phyloP scores from a whole-genome alignment of 2,329 filamentous ascomycete species.

The Neofusicoccum parvum region DNA sequence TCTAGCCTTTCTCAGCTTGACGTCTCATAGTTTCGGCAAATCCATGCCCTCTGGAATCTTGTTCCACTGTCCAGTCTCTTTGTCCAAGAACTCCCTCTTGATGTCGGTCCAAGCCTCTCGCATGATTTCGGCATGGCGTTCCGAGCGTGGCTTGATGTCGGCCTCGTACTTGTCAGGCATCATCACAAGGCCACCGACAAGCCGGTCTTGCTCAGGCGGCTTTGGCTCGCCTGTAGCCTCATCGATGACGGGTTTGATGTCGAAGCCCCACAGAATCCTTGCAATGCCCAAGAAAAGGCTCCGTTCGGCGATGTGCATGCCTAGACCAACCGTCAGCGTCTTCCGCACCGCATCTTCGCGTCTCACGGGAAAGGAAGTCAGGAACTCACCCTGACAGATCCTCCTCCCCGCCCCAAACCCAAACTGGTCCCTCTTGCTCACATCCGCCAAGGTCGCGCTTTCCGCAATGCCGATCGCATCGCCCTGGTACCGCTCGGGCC shows the following conservation, averaged over 20 bases:
- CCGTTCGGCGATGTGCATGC: constrained; percentile 23
- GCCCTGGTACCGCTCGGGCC: constrained; percentile 26
- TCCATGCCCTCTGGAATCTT: constrained; percentile 27
- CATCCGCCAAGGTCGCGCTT: constrained; percentile 38
- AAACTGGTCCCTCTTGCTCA: constrained; percentile 49
- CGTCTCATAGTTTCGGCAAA: not conserved
- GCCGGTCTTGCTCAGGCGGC: constrained; percentile 21
- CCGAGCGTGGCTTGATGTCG: constrained; percentile 25
- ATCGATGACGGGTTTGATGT: constrained; percentile 7
- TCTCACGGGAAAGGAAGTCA: not conserved
- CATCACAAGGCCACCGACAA: constrained; percentile 28
- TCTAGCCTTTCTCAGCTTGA: not conserved
- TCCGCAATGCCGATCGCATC: constrained; percentile 35
- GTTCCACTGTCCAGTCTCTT: constrained; percentile 27
- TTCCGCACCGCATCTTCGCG: not conserved
- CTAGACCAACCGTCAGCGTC: not conserved
- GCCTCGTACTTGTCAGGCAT: constrained; percentile 27
- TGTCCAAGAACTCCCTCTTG: constrained; percentile 19
- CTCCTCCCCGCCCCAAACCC: constrained; percentile 55
- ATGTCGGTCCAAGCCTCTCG: constrained; percentile 27
- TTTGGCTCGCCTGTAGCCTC: not conserved
- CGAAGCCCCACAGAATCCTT: constrained; percentile 22
- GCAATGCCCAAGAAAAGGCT: constrained; percentile 21
- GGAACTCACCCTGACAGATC: constrained; percentile 51
- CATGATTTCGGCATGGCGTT: constrained; percentile 19